phyloP scores from a whole-genome alignment of 768 basidiomycete species.

The Mycena chlorophos region DNA sequence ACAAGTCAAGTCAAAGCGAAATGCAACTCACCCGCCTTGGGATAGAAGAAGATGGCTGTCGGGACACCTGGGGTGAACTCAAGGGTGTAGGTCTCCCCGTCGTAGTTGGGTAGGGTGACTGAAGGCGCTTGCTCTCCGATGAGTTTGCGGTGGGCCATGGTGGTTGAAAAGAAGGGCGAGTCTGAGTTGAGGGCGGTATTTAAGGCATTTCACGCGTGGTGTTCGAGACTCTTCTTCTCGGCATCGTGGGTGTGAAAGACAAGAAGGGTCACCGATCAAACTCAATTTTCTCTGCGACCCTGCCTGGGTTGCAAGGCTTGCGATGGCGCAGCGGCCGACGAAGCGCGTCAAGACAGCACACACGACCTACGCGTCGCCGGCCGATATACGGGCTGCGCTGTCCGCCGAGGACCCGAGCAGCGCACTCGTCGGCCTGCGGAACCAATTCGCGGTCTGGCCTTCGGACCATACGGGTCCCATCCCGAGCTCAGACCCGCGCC shows the following conservation, averaged over 20 bases:
- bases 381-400: constrained; percentile 37
- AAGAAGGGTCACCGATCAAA: neutral
- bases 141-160: constrained; percentile 51
- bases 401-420: constrained; percentile 31
- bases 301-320: too few species aligned
- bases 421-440: constrained; percentile 58
- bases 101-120: constrained; percentile 63
- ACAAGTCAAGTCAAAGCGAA: neutral
- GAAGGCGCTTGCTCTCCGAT: constrained; percentile 66
- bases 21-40: constrained; percentile 53
- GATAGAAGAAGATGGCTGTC: constrained; percentile 78
- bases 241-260: neutral
- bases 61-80: constrained; percentile 61
- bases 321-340: too few species aligned
- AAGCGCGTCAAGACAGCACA: constrained; percentile 20
- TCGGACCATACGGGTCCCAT: constrained; percentile 51
- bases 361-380: constrained; percentile 27
- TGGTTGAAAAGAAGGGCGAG: neutral
- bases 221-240: neutral
- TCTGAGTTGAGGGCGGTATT: neutral
- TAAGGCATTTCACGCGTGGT: neutral
- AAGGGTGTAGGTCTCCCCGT: constrained; percentile 56
- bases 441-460: constrained; percentile 56
- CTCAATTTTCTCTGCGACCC: neutral
- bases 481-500: constrained; percentile 56